Conservation (phyloP, 805 yeast genomes). For the Sugiyamaella qingdaonensis region DNA sequence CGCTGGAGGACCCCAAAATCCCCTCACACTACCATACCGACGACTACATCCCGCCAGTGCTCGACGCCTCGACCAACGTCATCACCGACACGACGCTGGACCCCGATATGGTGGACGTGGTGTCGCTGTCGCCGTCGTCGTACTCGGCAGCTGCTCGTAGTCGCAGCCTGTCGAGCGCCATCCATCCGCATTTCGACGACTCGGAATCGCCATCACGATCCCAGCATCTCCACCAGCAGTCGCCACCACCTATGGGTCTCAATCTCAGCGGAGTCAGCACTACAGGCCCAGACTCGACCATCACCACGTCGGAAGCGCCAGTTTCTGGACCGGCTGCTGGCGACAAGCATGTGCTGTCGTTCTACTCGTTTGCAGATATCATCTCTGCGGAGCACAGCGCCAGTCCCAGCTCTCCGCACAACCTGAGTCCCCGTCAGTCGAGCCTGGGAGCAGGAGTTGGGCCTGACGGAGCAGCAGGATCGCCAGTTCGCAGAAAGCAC, state of each 20-base stretch:
- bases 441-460: neutral
- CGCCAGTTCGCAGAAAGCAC: neutral
- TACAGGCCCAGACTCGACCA: neutral
- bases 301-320: neutral
- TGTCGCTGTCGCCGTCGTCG: constrained; percentile 58
- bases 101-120: constrained; percentile 67
- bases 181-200: neutral
- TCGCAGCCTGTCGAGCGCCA: constrained; percentile 12
- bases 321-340: constrained; percentile 1
- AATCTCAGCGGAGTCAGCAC: neutral
- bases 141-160: constrained; percentile 7
- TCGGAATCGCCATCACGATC: neutral
- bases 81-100: constrained; percentile 53
- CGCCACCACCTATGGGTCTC: neutral
- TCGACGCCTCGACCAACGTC: constrained; percentile 71
- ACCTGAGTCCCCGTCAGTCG: neutral
- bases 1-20: constrained; percentile 22
- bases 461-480: neutral
- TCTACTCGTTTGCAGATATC: constrained; percentile 79
- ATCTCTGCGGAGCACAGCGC: constrained; percentile 49
- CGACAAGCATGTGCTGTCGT: constrained; percentile 35
- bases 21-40: constrained; percentile 46
- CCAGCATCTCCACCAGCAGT: neutral
- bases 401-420: neutral
- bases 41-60: constrained; percentile 74